These are phyloP conservation scores for Quercus variabilis DNA, from an alignment of 306 rosid species.

Conservation along the genomic window DNA sequence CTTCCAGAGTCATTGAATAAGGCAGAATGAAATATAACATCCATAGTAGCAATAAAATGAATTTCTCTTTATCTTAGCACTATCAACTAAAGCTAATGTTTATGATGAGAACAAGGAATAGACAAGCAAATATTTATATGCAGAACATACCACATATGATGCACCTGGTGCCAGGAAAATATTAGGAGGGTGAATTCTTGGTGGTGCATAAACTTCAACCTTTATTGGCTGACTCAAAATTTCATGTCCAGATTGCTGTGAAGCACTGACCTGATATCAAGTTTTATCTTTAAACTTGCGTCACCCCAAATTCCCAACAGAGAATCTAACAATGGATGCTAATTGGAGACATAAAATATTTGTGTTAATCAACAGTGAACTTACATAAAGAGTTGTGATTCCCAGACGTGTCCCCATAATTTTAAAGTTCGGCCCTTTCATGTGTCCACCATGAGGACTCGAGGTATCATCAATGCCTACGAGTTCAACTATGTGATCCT, in stretches of 20 bases:
- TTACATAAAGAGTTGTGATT: conserved; percentile 75
- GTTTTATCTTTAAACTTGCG: conserved; percentile 16
- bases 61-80: not conserved
- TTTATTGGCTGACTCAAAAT: conserved; percentile 64
- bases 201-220: conserved; percentile 89
- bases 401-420: conserved; percentile 72
- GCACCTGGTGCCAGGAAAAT: conserved; percentile 87
- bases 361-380: conserved; percentile 25
- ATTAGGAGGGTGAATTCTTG: conserved; percentile 59
- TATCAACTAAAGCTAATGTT: not conserved
- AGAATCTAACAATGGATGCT: conserved; percentile 16
- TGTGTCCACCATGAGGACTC: conserved; percentile 37
- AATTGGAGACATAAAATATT: conserved; percentile 9
- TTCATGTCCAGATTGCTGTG: conserved; percentile 62
- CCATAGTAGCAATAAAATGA: not conserved
- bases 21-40: not conserved
- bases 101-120: conserved; percentile 5
- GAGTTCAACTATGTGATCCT: conserved; percentile 72
- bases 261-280: conserved; percentile 70
- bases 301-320: conserved; percentile 13
- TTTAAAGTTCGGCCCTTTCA: conserved; percentile 51
- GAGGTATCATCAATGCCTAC: conserved; percentile 42
- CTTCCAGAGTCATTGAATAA: not conserved
- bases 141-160: conserved; percentile 65
- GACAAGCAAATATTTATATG: not conserved